Conservation (phyloP, 2,329 filamentous ascomycete species). For the Grosmannia serpens region DNA sequence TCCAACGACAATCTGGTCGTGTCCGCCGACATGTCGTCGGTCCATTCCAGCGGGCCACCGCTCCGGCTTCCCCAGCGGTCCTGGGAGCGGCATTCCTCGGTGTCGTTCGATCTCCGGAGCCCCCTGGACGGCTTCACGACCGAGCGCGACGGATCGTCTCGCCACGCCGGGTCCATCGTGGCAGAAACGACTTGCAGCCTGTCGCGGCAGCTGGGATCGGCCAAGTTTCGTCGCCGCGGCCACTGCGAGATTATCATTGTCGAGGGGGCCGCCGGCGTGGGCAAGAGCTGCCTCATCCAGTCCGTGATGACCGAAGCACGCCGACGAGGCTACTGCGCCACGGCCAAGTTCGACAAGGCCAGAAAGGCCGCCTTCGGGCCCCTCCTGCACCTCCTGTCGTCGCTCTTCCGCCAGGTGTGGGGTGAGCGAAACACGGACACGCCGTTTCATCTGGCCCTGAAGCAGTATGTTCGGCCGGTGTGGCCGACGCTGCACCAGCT, state of each 20-base stretch:
- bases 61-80: constrained; percentile 27
- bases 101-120: constrained; percentile 36
- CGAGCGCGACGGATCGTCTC: constrained; percentile 28
- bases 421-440: constrained; percentile 56
- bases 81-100: constrained; percentile 41
- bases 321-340: constrained; percentile 51
- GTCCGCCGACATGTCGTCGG: constrained; percentile 36
- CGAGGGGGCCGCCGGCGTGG: constrained; percentile 50
- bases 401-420: constrained; percentile 56
- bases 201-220: constrained; percentile 41
- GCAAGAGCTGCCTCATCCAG: constrained; percentile 54
- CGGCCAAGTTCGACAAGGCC: constrained; percentile 54
- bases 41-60: constrained; percentile 25
- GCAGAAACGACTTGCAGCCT: constrained; percentile 38
- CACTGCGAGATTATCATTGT: constrained; percentile 54
- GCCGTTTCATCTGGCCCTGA: constrained; percentile 48
- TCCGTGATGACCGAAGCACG: constrained; percentile 50
- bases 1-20: constrained; percentile 32
- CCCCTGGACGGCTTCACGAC: constrained; percentile 31
- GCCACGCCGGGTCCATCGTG: constrained; percentile 23
- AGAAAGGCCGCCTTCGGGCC: constrained; percentile 51
- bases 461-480: constrained; percentile 49
- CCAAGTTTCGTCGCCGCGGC: constrained; percentile 48
- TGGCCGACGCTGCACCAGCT: constrained; percentile 54
- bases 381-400: constrained; percentile 52